Percentiles rank a stretch among this genome's conserved stretches.
Evolutionary conservation across 345 rosid genomes (phyloP).

Genomic region (Syzygium oleosum): DNA sequence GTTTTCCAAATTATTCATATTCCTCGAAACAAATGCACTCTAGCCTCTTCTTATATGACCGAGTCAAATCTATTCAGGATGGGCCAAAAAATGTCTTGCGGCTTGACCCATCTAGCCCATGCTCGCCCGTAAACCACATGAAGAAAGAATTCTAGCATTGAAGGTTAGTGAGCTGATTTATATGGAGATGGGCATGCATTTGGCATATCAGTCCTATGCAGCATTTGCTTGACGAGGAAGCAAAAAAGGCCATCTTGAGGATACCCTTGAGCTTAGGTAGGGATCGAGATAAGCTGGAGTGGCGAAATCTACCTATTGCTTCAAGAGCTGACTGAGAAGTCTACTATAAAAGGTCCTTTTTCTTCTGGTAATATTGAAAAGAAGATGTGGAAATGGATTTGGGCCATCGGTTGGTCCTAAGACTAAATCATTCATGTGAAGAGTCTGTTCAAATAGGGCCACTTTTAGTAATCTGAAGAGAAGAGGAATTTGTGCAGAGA

Average conservation of each 20-base stretch:
- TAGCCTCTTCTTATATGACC: neutral
- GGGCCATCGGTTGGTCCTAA: neutral
- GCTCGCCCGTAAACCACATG: neutral
- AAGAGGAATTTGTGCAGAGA: too few relatives aligned
- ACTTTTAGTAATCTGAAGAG: too few relatives aligned
- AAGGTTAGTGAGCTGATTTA: neutral
- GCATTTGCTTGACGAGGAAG: neutral
- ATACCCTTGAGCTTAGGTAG: neutral
- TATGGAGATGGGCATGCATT: neutral
- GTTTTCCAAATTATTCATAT: too few relatives aligned
- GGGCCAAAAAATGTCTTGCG: neutral
- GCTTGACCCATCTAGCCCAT: neutral
- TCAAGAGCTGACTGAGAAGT: neutral
- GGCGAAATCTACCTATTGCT: neutral
- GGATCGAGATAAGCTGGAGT: neutral
- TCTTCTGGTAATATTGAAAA: neutral
- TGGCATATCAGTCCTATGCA: neutral
- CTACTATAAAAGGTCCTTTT: neutral
- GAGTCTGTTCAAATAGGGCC: constrained; percentile 19
- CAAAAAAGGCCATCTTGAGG: neutral
- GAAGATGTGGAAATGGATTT: neutral
- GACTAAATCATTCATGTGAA: constrained; percentile 14
- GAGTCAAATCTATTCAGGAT: neutral
- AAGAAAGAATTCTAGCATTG: neutral
- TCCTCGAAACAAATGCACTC: too few relatives aligned